Conservation (phyloP, 108 stramenopile species). For the Cyclotella sp. region DNA sequence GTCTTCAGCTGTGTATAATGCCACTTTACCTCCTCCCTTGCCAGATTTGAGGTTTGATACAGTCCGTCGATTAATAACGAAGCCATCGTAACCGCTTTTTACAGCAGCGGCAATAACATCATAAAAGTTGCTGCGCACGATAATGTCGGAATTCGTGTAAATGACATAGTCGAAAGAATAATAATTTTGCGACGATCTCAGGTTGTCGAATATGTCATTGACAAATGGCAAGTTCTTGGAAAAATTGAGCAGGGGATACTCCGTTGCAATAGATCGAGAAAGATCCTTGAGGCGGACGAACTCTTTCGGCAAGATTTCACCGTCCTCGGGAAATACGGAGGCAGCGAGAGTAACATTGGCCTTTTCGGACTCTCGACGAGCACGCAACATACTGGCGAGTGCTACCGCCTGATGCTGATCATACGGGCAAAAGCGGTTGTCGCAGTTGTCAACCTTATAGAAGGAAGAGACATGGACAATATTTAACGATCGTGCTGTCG, state of each 20-base stretch:
- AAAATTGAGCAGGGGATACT: not conserved
- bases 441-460: slow-evolving; percentile 2
- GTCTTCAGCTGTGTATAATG: not conserved
- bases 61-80: not conserved
- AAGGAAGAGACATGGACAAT: not conserved
- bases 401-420: not conserved
- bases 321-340: slow-evolving; percentile 1
- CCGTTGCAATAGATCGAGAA: not conserved
- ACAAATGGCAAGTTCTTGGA: not conserved
- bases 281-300: not conserved
- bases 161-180: not conserved
- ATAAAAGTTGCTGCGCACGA: not conserved
- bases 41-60: not conserved
- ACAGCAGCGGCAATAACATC: not conserved
- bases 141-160: not conserved
- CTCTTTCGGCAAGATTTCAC: not conserved
- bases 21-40: not conserved
- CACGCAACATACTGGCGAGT: not conserved
- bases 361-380: not conserved
- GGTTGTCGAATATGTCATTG: slow-evolving; percentile 6
- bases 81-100: not conserved
- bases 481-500: not conserved
- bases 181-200: not conserved
- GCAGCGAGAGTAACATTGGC: not conserved
- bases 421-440: not conserved